Percentiles rank a stretch among this genome's conserved stretches.
Evolutionary conservation across 78 protist species (phyloP).

Genomic region (Dictyostelium firmibasis): DNA sequence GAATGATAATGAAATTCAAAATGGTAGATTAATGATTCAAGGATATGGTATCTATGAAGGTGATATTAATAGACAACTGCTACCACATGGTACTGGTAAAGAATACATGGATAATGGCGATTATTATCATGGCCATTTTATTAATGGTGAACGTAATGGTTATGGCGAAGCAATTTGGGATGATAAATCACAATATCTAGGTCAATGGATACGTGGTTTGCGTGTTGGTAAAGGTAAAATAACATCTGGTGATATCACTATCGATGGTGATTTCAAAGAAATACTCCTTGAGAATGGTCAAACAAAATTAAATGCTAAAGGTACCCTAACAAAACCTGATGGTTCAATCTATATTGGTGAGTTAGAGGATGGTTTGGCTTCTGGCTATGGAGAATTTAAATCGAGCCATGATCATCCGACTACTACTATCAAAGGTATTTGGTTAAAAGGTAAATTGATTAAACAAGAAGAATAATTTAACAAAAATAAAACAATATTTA

Average conservation of each 20-base stretch:
- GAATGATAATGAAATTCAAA: background rate
- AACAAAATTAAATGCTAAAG: background rate
- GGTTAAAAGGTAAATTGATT: constrained; percentile 4
- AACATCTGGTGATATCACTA: background rate
- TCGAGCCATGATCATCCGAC: no score
- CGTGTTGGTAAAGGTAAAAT: constrained; percentile 41
- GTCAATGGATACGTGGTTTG: constrained; percentile 28
- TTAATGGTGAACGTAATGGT: constrained; percentile 40
- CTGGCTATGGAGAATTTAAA: constrained; percentile 1
- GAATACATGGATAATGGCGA: constrained; percentile 20
- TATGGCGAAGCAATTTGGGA: constrained; percentile 1
- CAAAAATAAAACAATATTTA: no score
- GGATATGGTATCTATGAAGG: constrained; percentile 30
- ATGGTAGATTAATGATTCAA: background rate
- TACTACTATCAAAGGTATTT: background rate
- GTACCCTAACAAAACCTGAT: background rate
- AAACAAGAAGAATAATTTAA: background rate
- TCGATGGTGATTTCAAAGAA: constrained; percentile 51
- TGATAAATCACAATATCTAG: constrained; percentile 25
- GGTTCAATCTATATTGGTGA: constrained; percentile 5
- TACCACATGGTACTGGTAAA: constrained; percentile 50
- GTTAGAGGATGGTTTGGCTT: background rate
- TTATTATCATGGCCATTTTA: constrained; percentile 8
- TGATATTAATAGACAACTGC: background rate
- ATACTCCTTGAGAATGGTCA: background rate